Evolutionary conservation across 179 eudicot genomes (phyloP), one percentile per base, ranked within the genome.

Genomic region (Dionaea muscipula): DNA sequence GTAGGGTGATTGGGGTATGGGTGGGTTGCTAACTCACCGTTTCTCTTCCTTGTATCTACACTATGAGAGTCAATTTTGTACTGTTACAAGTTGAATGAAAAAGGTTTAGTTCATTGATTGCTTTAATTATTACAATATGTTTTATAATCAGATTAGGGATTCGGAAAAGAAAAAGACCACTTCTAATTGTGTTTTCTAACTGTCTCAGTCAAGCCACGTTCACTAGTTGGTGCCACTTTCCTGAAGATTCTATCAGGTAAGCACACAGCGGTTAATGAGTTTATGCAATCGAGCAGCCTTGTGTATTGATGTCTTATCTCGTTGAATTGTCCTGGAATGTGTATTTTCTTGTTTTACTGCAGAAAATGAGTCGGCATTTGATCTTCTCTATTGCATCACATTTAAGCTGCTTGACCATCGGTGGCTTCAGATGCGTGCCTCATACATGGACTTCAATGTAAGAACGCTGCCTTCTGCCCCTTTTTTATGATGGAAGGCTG

Each of bases 181-280:
- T 53, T 43, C 64, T 74, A 47, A 54, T 9, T 35, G 14, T 57
- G 16, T 56, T 50, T 38, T 68, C 5, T 23, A 46, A 19, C 17
- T 13, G 27, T 27, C 81, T 61, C 84, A 86, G 95, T 77, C 37
- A 83, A 86, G 62, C 95, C 95, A 62, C 73, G 81, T 47, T 69
- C 81, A 31, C 53, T 83, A 58, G 81, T 80, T 0, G 95, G 97
- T 68, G 94, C 91, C 51, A 84, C 75, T 56, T 90, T 90, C 68
- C 67, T 90, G 64, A 86, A 84, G 75, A 73, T 80, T 68, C 79
- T 88, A 56, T 43, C 85, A 36, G 94, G 96, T 88, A 82, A 68
- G 31, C 26, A 24, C 33, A n/a, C 37, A 56, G 19, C 31, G 23
- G 22, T 17, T 56, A 24, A 31, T 26, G n/a, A 17, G 35, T 40